Conservation (phyloP, 2,329 filamentous ascomycete species). For the Fusarium sp. region DNA sequence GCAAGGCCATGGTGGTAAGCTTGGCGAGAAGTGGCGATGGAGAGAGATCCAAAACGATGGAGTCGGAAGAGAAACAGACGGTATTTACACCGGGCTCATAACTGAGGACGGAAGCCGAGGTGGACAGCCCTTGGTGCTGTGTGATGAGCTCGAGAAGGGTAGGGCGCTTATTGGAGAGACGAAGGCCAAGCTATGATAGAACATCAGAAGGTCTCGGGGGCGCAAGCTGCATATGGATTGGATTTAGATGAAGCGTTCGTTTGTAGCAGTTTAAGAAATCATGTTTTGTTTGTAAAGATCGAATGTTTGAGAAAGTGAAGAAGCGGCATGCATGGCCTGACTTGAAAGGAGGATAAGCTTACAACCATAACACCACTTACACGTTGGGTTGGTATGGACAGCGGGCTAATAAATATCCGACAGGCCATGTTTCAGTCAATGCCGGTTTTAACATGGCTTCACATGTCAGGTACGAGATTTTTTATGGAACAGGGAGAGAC, state of each 20-base stretch:
- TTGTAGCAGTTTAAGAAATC: slow-evolving; percentile 13
- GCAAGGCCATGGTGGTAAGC: slow-evolving; percentile 56
- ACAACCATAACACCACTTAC: slow-evolving; percentile 1
- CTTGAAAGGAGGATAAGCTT: slow-evolving; percentile 12
- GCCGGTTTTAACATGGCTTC: background rate
- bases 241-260: slow-evolving; percentile 23
- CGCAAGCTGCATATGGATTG: background rate
- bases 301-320: background rate
- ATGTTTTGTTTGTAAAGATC: background rate
- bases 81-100: slow-evolving; percentile 52
- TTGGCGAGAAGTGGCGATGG: slow-evolving; percentile 70
- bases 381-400: slow-evolving; percentile 3
- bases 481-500: background rate
- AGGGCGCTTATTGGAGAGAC: slow-evolving; percentile 26
- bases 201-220: slow-evolving; percentile 21
- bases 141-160: slow-evolving; percentile 53
- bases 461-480: background rate
- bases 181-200: slow-evolving; percentile 41
- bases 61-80: slow-evolving; percentile 47
- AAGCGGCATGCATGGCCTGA: slow-evolving; percentile 2
- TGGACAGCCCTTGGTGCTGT: slow-evolving; percentile 56
- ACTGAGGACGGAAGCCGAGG: slow-evolving; percentile 66
- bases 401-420: slow-evolving; percentile 30
- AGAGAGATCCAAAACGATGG: slow-evolving; percentile 62
- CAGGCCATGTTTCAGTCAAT: slow-evolving; percentile 11